These are phyloP conservation scores for Orbilia brochopaga DNA, from an alignment of 2,329 filamentous ascomycete species.

Conservation along the genomic window DNA sequence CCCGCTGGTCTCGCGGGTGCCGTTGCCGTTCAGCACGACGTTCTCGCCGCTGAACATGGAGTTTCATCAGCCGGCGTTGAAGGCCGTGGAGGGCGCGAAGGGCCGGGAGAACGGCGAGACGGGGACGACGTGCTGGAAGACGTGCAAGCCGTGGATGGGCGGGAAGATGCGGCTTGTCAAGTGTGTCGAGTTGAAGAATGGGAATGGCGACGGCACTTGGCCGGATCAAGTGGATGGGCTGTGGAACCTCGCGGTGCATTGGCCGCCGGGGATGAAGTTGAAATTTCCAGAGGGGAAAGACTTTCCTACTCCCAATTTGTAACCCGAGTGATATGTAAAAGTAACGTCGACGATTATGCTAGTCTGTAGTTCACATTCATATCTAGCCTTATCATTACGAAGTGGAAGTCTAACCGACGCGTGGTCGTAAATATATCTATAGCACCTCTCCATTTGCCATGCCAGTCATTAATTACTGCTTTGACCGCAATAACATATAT, in stretches of 20 bases:
- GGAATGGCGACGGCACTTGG: conserved; percentile 47
- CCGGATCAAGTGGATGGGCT: conserved; percentile 42
- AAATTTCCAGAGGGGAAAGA: conserved; percentile 35
- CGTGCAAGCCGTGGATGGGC: conserved; percentile 26
- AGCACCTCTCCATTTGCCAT: conserved; percentile 47
- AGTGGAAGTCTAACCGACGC: not conserved
- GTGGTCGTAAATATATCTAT: conserved; percentile 24
- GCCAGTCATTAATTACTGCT: conserved; percentile 50
- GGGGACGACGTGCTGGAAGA: conserved; percentile 31
- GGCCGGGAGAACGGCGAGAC: conserved; percentile 37
- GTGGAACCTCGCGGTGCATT: conserved; percentile 31
- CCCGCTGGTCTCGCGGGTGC: conserved; percentile 29
- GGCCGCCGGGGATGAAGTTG: conserved; percentile 33
- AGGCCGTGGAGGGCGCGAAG: conserved; percentile 24
- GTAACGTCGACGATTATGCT: no score
- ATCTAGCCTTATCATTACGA: not conserved
- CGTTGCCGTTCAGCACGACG: conserved; percentile 32
- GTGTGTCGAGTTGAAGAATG: conserved; percentile 46
- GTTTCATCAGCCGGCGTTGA: conserved; percentile 37
- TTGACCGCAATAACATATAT: conserved; percentile 1
- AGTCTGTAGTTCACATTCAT: no score
- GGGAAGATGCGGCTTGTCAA: conserved; percentile 36
- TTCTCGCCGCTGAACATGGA: conserved; percentile 37
- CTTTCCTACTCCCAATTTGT: conserved; percentile 22
- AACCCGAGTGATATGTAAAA: not conserved